Evolutionary conservation across 495 filamentous ascomycete species (phyloP).

Genomic region (Monascus purpureus): DNA sequence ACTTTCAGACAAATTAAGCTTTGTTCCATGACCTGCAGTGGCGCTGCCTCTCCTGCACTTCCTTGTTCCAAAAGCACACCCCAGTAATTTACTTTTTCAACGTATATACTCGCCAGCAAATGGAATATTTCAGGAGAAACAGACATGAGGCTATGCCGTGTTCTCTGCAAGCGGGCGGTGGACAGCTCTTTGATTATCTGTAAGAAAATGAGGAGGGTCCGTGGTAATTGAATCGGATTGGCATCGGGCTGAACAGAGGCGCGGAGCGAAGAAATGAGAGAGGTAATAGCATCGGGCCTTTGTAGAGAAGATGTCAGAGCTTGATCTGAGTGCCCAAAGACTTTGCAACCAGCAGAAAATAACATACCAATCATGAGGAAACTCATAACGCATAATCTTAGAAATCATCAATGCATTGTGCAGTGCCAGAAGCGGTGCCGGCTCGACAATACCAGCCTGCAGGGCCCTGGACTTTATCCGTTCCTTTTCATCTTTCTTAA

Average conservation of each 20-base stretch:
- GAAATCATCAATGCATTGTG: constrained; percentile 79
- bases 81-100: constrained; percentile 61
- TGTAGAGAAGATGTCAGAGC: neutral
- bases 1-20: constrained; percentile 67
- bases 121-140: constrained; percentile 69
- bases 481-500: constrained; percentile 59
- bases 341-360: neutral
- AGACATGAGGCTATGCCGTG: constrained; percentile 56
- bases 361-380: constrained; percentile 62
- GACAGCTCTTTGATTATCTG: constrained; percentile 83
- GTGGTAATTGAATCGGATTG: constrained; percentile 44
- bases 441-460: constrained; percentile 58
- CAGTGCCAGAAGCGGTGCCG: constrained; percentile 54
- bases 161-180: constrained; percentile 57
- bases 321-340: constrained; percentile 1
- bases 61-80: constrained; percentile 40
- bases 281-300: constrained; percentile 37
- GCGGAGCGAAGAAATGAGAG: constrained; percentile 47
- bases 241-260: constrained; percentile 26
- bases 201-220: constrained; percentile 62
- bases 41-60: constrained; percentile 40
- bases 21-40: constrained; percentile 51
- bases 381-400: constrained; percentile 81
- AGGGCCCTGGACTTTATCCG: constrained; percentile 60
- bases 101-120: constrained; percentile 62